These are phyloP conservation scores for Alnus glutinosa DNA, from an alignment of 306 rosid species.

Conservation along the genomic window DNA sequence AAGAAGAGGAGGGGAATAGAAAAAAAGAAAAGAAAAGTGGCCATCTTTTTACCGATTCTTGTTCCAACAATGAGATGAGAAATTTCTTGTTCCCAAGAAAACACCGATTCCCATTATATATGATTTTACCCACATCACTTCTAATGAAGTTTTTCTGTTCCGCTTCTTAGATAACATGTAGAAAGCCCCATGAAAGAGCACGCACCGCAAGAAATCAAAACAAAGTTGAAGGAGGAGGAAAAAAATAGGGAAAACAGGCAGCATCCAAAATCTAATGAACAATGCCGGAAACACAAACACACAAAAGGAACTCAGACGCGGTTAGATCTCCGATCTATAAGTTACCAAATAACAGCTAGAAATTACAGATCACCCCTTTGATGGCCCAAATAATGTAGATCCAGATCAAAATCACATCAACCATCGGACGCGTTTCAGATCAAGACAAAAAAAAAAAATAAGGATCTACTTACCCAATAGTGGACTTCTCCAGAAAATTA, in stretches of 20 bases:
- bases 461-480: no score
- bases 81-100: no score
- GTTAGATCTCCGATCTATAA: conserved; percentile 11
- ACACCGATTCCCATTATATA: no score
- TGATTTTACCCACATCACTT: no score
- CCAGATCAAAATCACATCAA: conserved; percentile 27
- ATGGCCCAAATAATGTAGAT: conserved; percentile 32
- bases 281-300: background rate
- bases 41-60: background rate
- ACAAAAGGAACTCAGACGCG: background rate
- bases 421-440: background rate
- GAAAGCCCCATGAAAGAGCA: no score
- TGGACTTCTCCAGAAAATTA: no score
- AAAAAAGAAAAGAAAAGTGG: background rate
- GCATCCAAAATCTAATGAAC: background rate
- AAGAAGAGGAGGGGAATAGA: background rate
- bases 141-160: no score
- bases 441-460: background rate
- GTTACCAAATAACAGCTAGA: conserved; percentile 3
- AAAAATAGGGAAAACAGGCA: background rate
- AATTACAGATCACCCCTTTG: background rate
- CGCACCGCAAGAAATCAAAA: no score
- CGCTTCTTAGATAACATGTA: no score
- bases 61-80: no score
- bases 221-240: background rate